Conservation (phyloP, 306 rosid genomes). For the Ormosia semicastrata region DNA sequence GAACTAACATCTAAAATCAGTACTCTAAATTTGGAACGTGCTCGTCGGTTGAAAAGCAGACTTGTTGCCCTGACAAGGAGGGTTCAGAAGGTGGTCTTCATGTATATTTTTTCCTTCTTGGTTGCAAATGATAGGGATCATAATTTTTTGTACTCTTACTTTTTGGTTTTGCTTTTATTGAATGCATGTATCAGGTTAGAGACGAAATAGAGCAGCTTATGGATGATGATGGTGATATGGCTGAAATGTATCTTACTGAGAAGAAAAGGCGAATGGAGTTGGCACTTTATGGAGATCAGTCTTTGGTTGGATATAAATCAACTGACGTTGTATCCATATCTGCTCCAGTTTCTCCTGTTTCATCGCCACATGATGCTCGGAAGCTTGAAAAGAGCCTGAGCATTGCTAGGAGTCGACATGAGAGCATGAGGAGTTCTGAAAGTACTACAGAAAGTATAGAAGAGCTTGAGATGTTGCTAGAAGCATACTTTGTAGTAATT, state of each 20-base stretch:
- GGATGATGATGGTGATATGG: slow-evolving; percentile 99
- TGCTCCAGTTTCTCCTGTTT: slow-evolving; percentile 97
- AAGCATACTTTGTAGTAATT: slow-evolving; percentile 97
- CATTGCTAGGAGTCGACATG: slow-evolving; percentile 94
- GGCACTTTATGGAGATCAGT: slow-evolving; percentile 81
- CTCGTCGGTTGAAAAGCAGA: slow-evolving; percentile 94
- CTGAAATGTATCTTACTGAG: slow-evolving; percentile 98
- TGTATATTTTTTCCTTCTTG: slow-evolving; percentile 12
- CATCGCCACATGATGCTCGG: slow-evolving; percentile 85
- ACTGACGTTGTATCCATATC: slow-evolving; percentile 78
- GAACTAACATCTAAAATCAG: slow-evolving; percentile 97
- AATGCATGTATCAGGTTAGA: slow-evolving; percentile 69
- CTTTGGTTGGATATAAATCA: slow-evolving; percentile 73
- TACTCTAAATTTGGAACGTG: slow-evolving; percentile 97
- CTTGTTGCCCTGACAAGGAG: slow-evolving; percentile 97
- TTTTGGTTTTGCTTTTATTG: slow-evolving; percentile 20
- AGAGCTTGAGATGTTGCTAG: slow-evolving; percentile 98
- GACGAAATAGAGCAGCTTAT: slow-evolving; percentile 99
- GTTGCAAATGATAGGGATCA: slow-evolving; percentile 9
- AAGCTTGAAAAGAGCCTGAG: slow-evolving; percentile 87
- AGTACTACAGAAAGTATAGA: slow-evolving; percentile 84
- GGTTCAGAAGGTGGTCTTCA: slow-evolving; percentile 84
- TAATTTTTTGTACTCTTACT: not conserved
- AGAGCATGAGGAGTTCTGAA: slow-evolving; percentile 86
- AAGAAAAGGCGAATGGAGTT: slow-evolving; percentile 89